Evolutionary conservation across 148 eudicot genomes (phyloP).

Genomic region (Cornus florida): DNA sequence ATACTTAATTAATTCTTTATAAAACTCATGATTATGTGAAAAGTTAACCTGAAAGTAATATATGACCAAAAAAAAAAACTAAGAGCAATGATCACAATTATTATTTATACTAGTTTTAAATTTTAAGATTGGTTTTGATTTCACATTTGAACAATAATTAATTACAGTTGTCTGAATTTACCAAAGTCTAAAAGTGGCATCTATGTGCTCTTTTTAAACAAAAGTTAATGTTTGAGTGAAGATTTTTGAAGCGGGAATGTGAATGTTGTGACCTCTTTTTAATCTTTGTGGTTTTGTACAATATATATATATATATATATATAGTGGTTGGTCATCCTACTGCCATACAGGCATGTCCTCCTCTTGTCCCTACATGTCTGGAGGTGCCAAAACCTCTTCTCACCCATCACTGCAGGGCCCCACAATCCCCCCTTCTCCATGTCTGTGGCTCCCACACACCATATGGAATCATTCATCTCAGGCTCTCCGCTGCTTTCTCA

Average conservation of each 20-base stretch:
- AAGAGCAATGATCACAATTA: background rate
- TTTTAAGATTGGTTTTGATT: constrained; percentile 1
- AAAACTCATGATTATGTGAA: background rate
- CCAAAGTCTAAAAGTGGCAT: background rate
- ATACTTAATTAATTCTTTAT: background rate
- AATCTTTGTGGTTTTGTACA: background rate
- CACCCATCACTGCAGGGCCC: constrained; percentile 7
- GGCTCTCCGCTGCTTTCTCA: no score
- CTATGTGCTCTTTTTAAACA: constrained; percentile 8
- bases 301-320: no score
- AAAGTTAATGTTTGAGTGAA: background rate
- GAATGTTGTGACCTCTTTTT: background rate
- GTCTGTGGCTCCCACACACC: background rate
- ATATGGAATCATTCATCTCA: background rate
- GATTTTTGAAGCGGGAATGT: background rate
- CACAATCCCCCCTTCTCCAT: background rate
- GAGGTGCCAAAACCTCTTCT: constrained; percentile 6
- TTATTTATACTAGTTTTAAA: background rate
- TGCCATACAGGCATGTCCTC: background rate
- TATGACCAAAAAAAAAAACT: background rate
- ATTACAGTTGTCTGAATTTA: background rate
- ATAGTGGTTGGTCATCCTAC: no score
- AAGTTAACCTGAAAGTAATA: background rate
- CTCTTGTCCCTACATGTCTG: constrained; percentile 9
- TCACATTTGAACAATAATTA: background rate